These are phyloP conservation scores for Eustoma russellianum DNA, from an alignment of 257 asterid genomes.

Conservation along the genomic window DNA sequence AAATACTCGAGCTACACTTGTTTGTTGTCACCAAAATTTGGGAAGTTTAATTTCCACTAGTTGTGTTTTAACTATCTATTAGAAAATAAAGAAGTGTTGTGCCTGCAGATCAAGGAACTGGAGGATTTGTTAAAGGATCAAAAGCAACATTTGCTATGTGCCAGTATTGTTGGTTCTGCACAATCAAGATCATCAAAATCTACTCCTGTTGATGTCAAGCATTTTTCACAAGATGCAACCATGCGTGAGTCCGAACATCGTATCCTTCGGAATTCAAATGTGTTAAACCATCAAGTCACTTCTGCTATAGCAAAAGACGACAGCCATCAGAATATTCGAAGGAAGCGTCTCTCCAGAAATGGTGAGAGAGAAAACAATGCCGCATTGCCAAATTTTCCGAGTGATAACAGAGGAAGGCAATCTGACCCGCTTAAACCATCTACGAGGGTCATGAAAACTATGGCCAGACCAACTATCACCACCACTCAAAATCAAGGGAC, in stretches of 20 bases:
- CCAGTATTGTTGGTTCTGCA: conserved; percentile 16
- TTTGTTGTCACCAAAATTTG: too few relatives aligned
- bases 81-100: too few relatives aligned
- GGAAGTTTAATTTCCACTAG: too few relatives aligned
- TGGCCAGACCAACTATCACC: background rate
- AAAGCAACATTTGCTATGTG: conserved; percentile 41
- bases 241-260: conserved; percentile 43
- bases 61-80: too few relatives aligned
- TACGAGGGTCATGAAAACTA: conserved; percentile 34
- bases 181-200: conserved; percentile 18
- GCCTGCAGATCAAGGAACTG: conserved; percentile 60
- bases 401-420: conserved; percentile 41
- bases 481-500: conserved; percentile 26
- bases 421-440: conserved; percentile 52
- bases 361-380: conserved; percentile 47
- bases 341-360: conserved; percentile 53
- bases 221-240: conserved; percentile 23
- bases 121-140: conserved; percentile 62
- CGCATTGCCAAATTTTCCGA: conserved; percentile 23
- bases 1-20: too few relatives aligned
- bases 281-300: conserved; percentile 28
- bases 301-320: conserved; percentile 32
- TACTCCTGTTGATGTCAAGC: conserved; percentile 34
- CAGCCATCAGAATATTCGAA: conserved; percentile 19
- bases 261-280: conserved; percentile 46